phyloP scores from a whole-genome alignment of 2,329 filamentous ascomycete genomes.

The Fusarium sp. region DNA sequence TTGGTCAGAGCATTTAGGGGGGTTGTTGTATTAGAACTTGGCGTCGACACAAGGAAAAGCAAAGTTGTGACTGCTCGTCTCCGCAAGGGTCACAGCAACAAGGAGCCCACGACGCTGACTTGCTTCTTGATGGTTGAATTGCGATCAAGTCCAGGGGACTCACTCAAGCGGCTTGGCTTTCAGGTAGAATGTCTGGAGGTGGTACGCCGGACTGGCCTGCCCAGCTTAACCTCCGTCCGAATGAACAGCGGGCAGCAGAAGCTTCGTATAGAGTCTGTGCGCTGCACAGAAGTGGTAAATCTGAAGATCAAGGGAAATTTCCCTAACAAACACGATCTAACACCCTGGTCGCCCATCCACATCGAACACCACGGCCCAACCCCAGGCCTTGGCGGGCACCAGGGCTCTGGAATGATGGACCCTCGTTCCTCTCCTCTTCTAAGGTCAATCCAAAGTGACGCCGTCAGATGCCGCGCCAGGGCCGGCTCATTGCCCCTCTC shows the following conservation, averaged over 20 bases:
- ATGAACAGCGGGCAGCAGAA: conserved; percentile 1
- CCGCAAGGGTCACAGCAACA: conserved; percentile 24
- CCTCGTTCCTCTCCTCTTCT: conserved; percentile 19
- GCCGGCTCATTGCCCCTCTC: conserved; percentile 32
- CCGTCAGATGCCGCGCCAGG: conserved; percentile 27
- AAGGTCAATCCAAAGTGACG: conserved; percentile 5
- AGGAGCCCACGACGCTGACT: conserved; percentile 26
- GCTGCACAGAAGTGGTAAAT: conserved; percentile 13
- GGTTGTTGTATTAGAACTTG: conserved; percentile 12
- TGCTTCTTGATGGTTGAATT: conserved; percentile 22
- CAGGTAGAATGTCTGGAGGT: conserved; percentile 3
- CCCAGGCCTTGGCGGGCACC: conserved; percentile 35
- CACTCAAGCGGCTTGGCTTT: conserved; percentile 18
- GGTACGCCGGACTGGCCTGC: neutral
- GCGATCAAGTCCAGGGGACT: conserved; percentile 11
- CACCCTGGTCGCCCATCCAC: conserved; percentile 26
- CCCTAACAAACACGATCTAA: conserved; percentile 35
- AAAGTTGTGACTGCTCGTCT: conserved; percentile 41
- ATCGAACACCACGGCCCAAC: conserved; percentile 34
- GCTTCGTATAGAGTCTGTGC: conserved; percentile 26
- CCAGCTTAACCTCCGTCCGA: neutral
- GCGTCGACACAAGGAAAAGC: conserved; percentile 38
- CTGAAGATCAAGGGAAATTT: conserved; percentile 38
- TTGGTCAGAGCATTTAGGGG: conserved; percentile 12
- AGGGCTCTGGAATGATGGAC: conserved; percentile 41